phyloP scores from a whole-genome alignment of 805 yeast species.

The Candida broadrunensis region DNA sequence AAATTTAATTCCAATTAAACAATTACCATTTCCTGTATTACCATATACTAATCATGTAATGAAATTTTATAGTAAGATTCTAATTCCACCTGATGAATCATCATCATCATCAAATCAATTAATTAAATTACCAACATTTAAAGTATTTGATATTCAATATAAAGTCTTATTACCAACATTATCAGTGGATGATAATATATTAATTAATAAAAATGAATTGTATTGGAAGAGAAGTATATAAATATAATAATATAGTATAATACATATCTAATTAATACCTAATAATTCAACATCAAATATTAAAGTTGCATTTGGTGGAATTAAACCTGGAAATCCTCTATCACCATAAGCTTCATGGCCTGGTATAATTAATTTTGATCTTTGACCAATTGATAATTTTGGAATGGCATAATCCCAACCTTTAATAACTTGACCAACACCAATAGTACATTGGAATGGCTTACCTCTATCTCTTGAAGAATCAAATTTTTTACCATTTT shows the following conservation, averaged over 20 bases:
- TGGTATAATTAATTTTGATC: slow-evolving; percentile 88
- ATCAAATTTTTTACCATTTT: slow-evolving; percentile 94
- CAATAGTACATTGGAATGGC: slow-evolving; percentile 92
- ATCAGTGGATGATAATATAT: slow-evolving; percentile 18
- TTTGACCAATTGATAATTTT: slow-evolving; percentile 86
- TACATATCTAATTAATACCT: slow-evolving; percentile 41
- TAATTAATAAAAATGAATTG: slow-evolving; percentile 11
- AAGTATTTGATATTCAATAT: slow-evolving; percentile 66
- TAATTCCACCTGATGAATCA: slow-evolving; percentile 8
- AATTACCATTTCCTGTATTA: slow-evolving; percentile 47
- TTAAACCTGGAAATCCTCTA: slow-evolving; percentile 94
- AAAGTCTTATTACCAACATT: slow-evolving; percentile 55
- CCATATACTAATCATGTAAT: slow-evolving; percentile 57
- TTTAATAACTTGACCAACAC: slow-evolving; percentile 93
- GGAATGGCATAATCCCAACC: slow-evolving; percentile 96
- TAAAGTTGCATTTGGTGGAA: slow-evolving; percentile 95
- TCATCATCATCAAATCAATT: neutral
- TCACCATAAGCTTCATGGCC: slow-evolving; percentile 91
- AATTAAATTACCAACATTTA: slow-evolving; percentile 54
- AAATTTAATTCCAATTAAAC: slow-evolving; percentile 28
- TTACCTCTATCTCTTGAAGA: slow-evolving; percentile 92
- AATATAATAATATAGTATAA: neutral
- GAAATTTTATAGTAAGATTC: slow-evolving; percentile 22
- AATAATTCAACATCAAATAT: slow-evolving; percentile 78
- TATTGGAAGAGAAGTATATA: slow-evolving; percentile 10